Evolutionary conservation across 2,329 filamentous ascomycete genomes (phyloP).

Genomic region (Raffaelea albimanens): DNA sequence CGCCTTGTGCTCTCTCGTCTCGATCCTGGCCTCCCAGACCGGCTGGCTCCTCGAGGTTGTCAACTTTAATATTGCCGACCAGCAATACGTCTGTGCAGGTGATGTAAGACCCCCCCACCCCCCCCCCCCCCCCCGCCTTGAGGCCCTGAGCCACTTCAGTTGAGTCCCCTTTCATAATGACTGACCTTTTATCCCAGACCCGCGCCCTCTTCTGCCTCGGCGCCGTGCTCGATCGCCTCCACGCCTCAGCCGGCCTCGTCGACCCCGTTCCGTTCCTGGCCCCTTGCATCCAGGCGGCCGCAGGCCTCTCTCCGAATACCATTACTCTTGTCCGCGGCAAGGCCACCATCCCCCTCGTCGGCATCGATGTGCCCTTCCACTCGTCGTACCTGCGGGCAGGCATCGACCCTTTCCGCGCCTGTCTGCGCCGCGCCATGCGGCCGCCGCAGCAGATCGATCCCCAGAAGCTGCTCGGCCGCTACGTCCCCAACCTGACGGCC

Average conservation of each 20-base stretch:
- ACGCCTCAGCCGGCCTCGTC: slow-evolving; percentile 43
- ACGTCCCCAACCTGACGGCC: slow-evolving; percentile 97
- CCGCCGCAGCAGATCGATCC: slow-evolving; percentile 97
- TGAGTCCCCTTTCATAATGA: no score
- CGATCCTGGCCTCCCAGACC: slow-evolving; percentile 86
- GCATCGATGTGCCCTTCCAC: slow-evolving; percentile 98
- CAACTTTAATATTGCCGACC: slow-evolving; percentile 78
- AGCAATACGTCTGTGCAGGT: slow-evolving; percentile 64
- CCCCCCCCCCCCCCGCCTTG: no score
- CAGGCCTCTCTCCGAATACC: slow-evolving; percentile 80
- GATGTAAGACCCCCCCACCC: no score
- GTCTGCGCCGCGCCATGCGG: slow-evolving; percentile 99
- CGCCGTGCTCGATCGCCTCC: no score
- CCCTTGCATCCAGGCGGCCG: slow-evolving; percentile 76
- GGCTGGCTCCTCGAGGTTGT: slow-evolving; percentile 96
- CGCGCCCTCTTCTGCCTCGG: no score
- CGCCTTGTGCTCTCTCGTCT: slow-evolving; percentile 89
- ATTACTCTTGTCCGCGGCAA: slow-evolving; percentile 87
- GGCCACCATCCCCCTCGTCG: slow-evolving; percentile 89
- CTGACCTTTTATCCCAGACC: no score
- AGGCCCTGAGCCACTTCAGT: no score
- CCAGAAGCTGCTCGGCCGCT: slow-evolving; percentile 90
- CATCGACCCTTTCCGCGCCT: slow-evolving; percentile 96
- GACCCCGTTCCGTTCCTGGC: no score
- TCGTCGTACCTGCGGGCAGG: slow-evolving; percentile 93